Evolutionary conservation across 768 basidiomycete genomes (phyloP), one percentile per base, ranked within the genome.

Genomic region (Hortiboletus campestris): DNA sequence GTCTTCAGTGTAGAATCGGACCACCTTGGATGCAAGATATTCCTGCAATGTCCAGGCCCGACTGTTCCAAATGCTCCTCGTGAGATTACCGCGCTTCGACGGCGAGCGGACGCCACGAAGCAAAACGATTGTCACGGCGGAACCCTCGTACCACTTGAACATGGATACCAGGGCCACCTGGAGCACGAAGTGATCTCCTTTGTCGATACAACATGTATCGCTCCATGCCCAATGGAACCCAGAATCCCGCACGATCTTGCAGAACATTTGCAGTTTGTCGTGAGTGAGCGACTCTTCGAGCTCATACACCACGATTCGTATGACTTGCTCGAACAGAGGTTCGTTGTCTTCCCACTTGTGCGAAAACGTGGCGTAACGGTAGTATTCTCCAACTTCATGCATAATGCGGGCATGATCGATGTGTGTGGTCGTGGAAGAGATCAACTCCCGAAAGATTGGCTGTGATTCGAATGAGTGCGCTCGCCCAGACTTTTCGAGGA

Each of bases 391-490:
- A 1, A 57, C 58, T 0, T 57, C 28, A 4, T 35, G 31, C 6
- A 49, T 16, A 3, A 57, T 59, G 5, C 35, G 50, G 16, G 39
- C 2, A 9, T 22, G 49, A 7, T 58, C 47, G 10, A 50, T 47
- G 8, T 35, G n/a, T 22, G 42, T 49, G 1, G 49, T 53, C 45
- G n/a, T 39, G n/a, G 60, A 61, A 2, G 54, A 56, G 20, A 53
- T 3, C 10, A 56, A 17, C 25, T 56, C 36, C 36, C 14, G 9
- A 28, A 62, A 60, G 7, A 32, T 6, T n/a, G 53, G 35, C 1
- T 36, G 19, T 4, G 31, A 39, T 38, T 61, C 53, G 12, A 61
- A 59, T 48, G 41, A 17, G 28, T 31, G n/a, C 1, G 41, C 53
- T 25, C 51, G 57, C 7, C 25, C 29, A 1, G 19, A 19, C 39